These are phyloP conservation scores for Inonotus hispidus DNA, from an alignment of 1,284 basidiomycete species.

Conservation along the genomic window DNA sequence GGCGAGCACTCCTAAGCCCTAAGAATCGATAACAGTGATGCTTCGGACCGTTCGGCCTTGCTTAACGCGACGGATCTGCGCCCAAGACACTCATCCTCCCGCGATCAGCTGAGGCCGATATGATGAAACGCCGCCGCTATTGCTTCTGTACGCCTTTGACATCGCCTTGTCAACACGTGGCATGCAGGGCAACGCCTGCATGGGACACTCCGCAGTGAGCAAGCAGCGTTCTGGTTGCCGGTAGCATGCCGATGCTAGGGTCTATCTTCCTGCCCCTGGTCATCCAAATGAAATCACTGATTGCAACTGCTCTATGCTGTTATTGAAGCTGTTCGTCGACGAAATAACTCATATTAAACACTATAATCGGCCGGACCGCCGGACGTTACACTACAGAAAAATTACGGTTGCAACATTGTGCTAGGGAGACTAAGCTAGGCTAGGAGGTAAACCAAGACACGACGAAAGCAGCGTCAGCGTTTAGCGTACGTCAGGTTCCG, in stretches of 20 bases:
- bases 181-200: conserved; percentile 10
- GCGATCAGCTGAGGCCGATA: conserved; percentile 1
- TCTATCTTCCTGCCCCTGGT: neutral
- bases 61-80: conserved; percentile 6
- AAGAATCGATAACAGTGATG: neutral
- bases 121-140: neutral
- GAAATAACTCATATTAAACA: conserved; percentile 1
- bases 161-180: conserved; percentile 12
- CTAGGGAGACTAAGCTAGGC: neutral
- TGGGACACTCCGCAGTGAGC: neutral
- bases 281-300: neutral
- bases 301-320: conserved; percentile 1
- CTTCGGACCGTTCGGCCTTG: conserved; percentile 2
- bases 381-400: neutral
- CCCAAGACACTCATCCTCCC: neutral
- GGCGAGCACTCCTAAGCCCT: neutral
- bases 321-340: neutral
- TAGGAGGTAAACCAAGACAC: neutral
- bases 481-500: neutral
- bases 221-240: conserved; percentile 1
- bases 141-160: neutral
- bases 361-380: neutral
- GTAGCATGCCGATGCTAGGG: neutral
- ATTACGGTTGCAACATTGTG: neutral
- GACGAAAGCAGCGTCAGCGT: neutral